phyloP scores from a whole-genome alignment of 805 yeast species.

The Pichia paraexigua region DNA sequence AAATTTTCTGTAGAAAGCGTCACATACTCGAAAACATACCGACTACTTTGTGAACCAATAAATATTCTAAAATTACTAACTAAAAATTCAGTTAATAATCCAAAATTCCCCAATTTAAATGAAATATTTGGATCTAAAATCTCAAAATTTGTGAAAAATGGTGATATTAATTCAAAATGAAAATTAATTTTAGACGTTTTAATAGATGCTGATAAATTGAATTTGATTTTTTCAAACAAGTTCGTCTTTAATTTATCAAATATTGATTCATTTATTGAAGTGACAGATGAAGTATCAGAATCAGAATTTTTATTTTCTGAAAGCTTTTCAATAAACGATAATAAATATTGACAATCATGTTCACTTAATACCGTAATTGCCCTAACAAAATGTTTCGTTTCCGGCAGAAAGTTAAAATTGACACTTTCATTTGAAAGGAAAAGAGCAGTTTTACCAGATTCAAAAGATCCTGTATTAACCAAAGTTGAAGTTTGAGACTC shows the following conservation, averaged over 20 bases:
- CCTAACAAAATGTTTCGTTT: slow-evolving; percentile 15
- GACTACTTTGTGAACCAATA: slow-evolving; percentile 7
- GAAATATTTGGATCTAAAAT: slow-evolving; percentile 4
- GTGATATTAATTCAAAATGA: slow-evolving; percentile 11
- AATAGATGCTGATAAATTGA: slow-evolving; percentile 1
- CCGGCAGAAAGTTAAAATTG: slow-evolving; percentile 15
- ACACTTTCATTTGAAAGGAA: slow-evolving; percentile 12
- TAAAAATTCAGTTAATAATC: slow-evolving; percentile 4
- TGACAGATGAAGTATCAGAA: neutral
- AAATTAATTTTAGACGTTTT: neutral
- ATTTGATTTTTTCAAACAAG: neutral
- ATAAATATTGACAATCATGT: slow-evolving; percentile 19
- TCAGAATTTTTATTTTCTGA: neutral
- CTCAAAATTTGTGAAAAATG: slow-evolving; percentile 9
- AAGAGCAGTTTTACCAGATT: slow-evolving; percentile 18
- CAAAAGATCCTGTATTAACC: slow-evolving; percentile 16
- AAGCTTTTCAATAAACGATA: slow-evolving; percentile 12
- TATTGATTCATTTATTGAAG: neutral
- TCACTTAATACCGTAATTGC: slow-evolving; percentile 17
- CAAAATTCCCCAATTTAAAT: slow-evolving; percentile 3
- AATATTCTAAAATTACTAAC: slow-evolving; percentile 1
- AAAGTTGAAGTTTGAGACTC: slow-evolving; percentile 12
- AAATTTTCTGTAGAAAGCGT: slow-evolving; percentile 8
- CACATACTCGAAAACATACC: slow-evolving; percentile 1
- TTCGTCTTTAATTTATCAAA: neutral